Percentiles rank a stretch among this genome's conserved stretches.
These are phyloP conservation scores for Sugiyamaella pinicola DNA, from an alignment of 1,139 yeast species.

Conservation along the genomic window DNA sequence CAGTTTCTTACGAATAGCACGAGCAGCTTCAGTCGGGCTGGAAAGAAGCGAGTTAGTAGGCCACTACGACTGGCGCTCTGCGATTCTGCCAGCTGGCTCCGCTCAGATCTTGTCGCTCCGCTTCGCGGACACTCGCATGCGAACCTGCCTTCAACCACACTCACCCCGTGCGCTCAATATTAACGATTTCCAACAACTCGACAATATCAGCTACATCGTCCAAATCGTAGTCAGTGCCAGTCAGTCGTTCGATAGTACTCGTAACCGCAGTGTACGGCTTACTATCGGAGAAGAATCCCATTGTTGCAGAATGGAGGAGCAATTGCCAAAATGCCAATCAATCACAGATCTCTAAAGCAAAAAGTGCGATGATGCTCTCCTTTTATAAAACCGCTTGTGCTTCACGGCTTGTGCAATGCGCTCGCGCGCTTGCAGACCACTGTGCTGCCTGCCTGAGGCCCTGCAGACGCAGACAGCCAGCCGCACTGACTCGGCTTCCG, in stretches of 20 bases:
- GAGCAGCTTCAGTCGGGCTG: slow-evolving; percentile 78
- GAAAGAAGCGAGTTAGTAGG: neutral
- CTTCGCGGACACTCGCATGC: too few species aligned
- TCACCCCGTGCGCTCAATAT: slow-evolving; percentile 46
- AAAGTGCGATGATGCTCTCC: neutral
- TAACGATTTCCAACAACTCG: slow-evolving; percentile 51
- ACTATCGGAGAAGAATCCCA: slow-evolving; percentile 45
- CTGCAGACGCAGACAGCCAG: too few species aligned
- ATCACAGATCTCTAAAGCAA: neutral
- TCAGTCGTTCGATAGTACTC: slow-evolving; percentile 51
- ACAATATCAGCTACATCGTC: slow-evolving; percentile 47
- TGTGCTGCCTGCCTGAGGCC: too few species aligned
- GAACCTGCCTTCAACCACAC: too few species aligned
- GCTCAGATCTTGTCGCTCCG: too few species aligned
- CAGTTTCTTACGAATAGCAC: slow-evolving; percentile 83
- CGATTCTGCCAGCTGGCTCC: too few species aligned
- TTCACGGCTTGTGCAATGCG: neutral
- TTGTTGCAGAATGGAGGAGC: slow-evolving; percentile 18
- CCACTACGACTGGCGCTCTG: neutral
- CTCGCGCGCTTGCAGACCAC: slow-evolving; percentile 1
- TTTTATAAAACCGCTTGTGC: neutral
- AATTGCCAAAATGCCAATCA: neutral
- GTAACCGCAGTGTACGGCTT: slow-evolving; percentile 56
- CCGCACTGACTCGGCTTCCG: too few species aligned
- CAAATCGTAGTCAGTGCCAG: slow-evolving; percentile 44